Evolutionary conservation across 768 basidiomycete species (phyloP).

Genomic region (Amanita rimosa): DNA sequence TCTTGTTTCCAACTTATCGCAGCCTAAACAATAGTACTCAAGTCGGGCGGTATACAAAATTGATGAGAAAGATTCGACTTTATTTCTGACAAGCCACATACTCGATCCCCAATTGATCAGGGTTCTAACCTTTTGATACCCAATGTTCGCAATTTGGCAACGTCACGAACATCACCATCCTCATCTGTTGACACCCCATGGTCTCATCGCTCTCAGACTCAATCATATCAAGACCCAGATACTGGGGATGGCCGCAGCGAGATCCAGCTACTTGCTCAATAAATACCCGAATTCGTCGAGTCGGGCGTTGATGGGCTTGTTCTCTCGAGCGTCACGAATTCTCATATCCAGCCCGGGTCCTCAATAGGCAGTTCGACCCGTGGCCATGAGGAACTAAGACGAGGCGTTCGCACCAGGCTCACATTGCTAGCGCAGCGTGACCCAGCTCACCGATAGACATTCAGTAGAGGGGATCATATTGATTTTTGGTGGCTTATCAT

Average conservation of each 20-base stretch:
- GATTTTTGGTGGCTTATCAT: not conserved
- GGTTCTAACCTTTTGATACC: slow-evolving; percentile 71
- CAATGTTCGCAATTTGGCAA: slow-evolving; percentile 76
- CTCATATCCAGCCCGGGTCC: slow-evolving; percentile 60
- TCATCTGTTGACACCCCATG: slow-evolving; percentile 69
- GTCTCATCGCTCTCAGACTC: slow-evolving; percentile 54
- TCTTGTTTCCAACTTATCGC: slow-evolving; percentile 99
- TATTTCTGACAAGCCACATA: not conserved
- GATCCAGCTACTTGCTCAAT: slow-evolving; percentile 74
- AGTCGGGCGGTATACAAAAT: slow-evolving; percentile 67
- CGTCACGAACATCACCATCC: slow-evolving; percentile 53
- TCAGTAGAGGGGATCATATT: not conserved
- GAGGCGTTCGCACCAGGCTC: slow-evolving; percentile 68
- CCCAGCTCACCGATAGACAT: too few species aligned
- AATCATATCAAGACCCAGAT: slow-evolving; percentile 75
- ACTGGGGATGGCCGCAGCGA: slow-evolving; percentile 85
- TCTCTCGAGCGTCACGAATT: slow-evolving; percentile 50
- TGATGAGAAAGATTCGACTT: not conserved
- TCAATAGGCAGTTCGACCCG: slow-evolving; percentile 52
- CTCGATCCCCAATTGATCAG: slow-evolving; percentile 80
- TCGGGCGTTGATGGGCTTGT: slow-evolving; percentile 51
- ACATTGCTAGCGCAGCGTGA: slow-evolving; percentile 35
- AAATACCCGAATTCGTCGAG: slow-evolving; percentile 84
- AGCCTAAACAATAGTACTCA: slow-evolving; percentile 97
- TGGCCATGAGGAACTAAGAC: slow-evolving; percentile 72